These are phyloP conservation scores for Pulveroboletus sp. DNA, from an alignment of 768 basidiomycete species.

Conservation along the genomic window DNA sequence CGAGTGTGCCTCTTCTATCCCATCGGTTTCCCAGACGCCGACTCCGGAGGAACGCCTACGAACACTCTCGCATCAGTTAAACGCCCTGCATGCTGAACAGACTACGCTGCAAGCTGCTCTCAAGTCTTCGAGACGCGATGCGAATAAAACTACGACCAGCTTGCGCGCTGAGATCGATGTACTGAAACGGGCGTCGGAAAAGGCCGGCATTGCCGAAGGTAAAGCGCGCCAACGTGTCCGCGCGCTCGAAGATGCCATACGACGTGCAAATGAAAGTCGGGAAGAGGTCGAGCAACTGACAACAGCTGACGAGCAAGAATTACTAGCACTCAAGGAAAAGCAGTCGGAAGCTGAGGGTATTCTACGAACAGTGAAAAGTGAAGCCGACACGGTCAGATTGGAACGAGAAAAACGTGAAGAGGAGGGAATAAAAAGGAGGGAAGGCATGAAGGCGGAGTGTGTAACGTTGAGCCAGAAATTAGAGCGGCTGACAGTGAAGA, in stretches of 20 bases:
- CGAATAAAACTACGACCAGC: conserved; percentile 78
- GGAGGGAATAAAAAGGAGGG: conserved; percentile 48
- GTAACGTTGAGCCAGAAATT: conserved; percentile 51
- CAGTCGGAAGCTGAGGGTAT: conserved; percentile 40
- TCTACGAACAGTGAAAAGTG: conserved; percentile 36
- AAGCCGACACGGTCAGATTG: conserved; percentile 42
- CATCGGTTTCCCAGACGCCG: conserved; percentile 27
- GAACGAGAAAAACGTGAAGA: conserved; percentile 48
- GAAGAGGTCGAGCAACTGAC: conserved; percentile 40
- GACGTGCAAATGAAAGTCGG: conserved; percentile 61
- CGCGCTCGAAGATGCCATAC: conserved; percentile 84
- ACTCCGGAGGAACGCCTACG: conserved; percentile 63
- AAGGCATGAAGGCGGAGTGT: conserved; percentile 56
- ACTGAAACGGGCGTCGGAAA: conserved; percentile 79
- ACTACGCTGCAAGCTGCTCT: conserved; percentile 62
- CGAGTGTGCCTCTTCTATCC: conserved; percentile 14
- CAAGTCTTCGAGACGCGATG: conserved; percentile 73
- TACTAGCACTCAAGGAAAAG: conserved; percentile 38
- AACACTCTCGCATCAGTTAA: conserved; percentile 65
- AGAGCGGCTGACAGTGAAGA: conserved; percentile 61
- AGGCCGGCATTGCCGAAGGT: conserved; percentile 65
- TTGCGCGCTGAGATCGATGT: conserved; percentile 81
- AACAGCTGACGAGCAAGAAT: conserved; percentile 34
- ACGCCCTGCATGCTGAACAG: conserved; percentile 58
- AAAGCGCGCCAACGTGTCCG: conserved; percentile 83